Conservation (phyloP, 768 basidiomycete genomes). For the Suillus bovinus region DNA sequence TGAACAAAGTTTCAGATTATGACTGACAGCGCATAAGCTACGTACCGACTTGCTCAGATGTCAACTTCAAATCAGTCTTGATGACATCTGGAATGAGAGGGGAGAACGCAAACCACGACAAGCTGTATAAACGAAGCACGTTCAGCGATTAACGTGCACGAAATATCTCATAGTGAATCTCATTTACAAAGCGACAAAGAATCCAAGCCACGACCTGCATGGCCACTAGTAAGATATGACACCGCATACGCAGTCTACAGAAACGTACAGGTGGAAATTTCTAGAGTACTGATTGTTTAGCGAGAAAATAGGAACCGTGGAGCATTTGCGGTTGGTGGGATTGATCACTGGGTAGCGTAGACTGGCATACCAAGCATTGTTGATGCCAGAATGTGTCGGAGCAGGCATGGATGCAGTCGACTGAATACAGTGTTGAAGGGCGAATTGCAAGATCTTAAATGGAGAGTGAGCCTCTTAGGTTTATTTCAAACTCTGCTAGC, state of each 20-base stretch:
- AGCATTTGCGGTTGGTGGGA: conserved; percentile 51
- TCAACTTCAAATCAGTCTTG: conserved; percentile 50
- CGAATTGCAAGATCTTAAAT: background rate
- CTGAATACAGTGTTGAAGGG: background rate
- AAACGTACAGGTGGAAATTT: conserved; percentile 50
- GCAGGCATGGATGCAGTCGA: background rate
- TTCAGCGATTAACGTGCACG: conserved; percentile 23
- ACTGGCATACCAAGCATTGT: background rate
- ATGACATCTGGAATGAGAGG: conserved; percentile 59
- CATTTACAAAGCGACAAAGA: conserved; percentile 48
- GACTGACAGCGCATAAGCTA: too few relatives aligned
- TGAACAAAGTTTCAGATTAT: conserved; percentile 8
- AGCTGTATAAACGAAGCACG: conserved; percentile 16
- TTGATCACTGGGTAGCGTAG: conserved; percentile 34
- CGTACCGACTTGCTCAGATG: conserved; percentile 43
- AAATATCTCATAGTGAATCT: conserved; percentile 1
- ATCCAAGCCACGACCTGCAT: conserved; percentile 40
- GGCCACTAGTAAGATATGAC: conserved; percentile 13
- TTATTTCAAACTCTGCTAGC: background rate
- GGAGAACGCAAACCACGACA: conserved; percentile 61
- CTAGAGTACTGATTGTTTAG: conserved; percentile 47
- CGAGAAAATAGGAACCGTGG: conserved; percentile 52
- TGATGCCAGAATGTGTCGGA: background rate
- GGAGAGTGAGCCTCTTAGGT: background rate
- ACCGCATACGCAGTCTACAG: conserved; percentile 19